Conservation (phyloP, 306 rosid genomes). For the Mimosa bimucronata region DNA sequence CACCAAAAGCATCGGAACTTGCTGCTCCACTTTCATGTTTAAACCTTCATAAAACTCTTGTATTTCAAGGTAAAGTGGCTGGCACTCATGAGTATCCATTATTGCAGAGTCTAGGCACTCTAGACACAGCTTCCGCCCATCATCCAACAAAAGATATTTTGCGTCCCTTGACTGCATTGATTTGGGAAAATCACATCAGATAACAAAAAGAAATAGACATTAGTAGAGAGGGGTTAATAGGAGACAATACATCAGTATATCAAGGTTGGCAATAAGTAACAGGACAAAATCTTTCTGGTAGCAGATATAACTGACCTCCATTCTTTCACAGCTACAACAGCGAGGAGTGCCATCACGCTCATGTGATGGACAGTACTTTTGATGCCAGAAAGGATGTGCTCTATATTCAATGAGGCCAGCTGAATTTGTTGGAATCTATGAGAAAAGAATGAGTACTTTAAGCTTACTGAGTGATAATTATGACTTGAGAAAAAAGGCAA, state of each 20-base stretch:
- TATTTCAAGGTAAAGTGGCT: slow-evolving; percentile 95
- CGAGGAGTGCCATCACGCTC: slow-evolving; percentile 94
- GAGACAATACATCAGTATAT: slow-evolving; percentile 6
- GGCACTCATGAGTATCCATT: slow-evolving; percentile 98
- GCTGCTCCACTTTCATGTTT: slow-evolving; percentile 96
- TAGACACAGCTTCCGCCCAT: slow-evolving; percentile 90
- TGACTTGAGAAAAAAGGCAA: neutral
- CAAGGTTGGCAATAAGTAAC: neutral
- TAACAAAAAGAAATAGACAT: slow-evolving; percentile 6
- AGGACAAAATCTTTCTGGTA: slow-evolving; percentile 17
- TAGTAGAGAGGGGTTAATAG: neutral
- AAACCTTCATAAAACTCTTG: slow-evolving; percentile 96
- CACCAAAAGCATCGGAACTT: slow-evolving; percentile 98
- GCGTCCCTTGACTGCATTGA: slow-evolving; percentile 82
- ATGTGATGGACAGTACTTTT: slow-evolving; percentile 94
- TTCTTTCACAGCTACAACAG: slow-evolving; percentile 99
- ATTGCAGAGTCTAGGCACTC: slow-evolving; percentile 96
- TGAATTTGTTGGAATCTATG: slow-evolving; percentile 91
- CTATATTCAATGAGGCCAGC: slow-evolving; percentile 90
- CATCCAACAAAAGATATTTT: slow-evolving; percentile 84
- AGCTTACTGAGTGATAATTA: slow-evolving; percentile 8
- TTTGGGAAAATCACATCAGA: slow-evolving; percentile 43
- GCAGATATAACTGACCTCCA: slow-evolving; percentile 75
- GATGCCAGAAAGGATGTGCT: slow-evolving; percentile 96
- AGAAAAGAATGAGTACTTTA: slow-evolving; percentile 28